Base-by-base conservation (phyloP, 345 rosid species). In the Dimocarpus longan region DNA sequence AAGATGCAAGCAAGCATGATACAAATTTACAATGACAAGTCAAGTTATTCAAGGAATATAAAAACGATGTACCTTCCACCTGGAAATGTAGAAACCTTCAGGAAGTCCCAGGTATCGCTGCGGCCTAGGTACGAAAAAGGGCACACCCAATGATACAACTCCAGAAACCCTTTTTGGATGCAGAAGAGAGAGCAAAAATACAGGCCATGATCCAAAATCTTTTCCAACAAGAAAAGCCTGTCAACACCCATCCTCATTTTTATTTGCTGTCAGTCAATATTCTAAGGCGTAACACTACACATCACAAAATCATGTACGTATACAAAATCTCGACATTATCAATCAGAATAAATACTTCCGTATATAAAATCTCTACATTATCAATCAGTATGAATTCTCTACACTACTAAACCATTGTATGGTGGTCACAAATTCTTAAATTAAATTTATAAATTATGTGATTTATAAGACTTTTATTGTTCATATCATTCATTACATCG, bases 141-240 rank as follows among this genome's bases (percentile, higher is more conserved):
- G 88, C 50, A 78, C 69, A 11, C 90, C 90, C 21, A 87, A 48
- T 12, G 90, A 72, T 46, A 87, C 65, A 26, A 87, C 67, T 43
- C 88, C 86, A 6, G 75, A 65, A 43, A 87, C 67, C 77, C 85
- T 81, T 1, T 64, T 73, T 13, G 87, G 84, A 69, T 85, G 84
- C 70, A 68, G 24, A 57, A 82, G 63, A 3, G 82, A 74, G 3
- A 83, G 39, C 18, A 80, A 67, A 50, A 64, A 84, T 19, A 56
- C 77, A 28, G 75, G 82, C 76, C 78, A 80, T n/a, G 84, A 74
- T 71, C 90, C 88, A 28, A 80, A 81, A 66, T 87, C 90, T 71
- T 87, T 87, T 26, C 83, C 90, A 9, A 85, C 78, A 32, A 85
- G 66, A 32, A 83, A 73, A 11, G 76, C 90, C 88, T 85, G 80